Conservation (phyloP, 176 grass and related monocot species). For the Paspalum vaginatum region DNA sequence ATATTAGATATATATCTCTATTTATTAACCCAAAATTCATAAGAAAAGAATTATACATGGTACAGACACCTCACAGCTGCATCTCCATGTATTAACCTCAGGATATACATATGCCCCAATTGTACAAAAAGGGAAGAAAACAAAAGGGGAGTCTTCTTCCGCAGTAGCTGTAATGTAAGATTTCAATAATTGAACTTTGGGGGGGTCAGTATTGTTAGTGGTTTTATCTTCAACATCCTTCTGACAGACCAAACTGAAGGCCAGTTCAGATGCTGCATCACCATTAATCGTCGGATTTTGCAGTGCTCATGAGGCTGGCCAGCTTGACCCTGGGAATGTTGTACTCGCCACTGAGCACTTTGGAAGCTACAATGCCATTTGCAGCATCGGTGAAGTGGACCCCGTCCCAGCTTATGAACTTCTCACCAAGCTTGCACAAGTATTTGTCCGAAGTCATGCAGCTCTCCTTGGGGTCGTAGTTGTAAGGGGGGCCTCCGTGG, state of each 20-base stretch:
- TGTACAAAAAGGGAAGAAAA: constrained; percentile 16
- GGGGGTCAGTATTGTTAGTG: constrained; percentile 52
- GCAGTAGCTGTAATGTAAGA: neutral
- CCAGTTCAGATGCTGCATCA: neutral
- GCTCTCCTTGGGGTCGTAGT: constrained; percentile 53
- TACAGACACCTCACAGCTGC: neutral
- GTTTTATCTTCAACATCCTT: constrained; percentile 38
- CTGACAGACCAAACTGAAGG: constrained; percentile 19
- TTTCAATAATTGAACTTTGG: constrained; percentile 34
- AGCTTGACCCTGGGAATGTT: constrained; percentile 63
- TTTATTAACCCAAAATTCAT: constrained; percentile 54
- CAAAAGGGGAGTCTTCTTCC: neutral
- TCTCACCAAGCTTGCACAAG: constrained; percentile 62
- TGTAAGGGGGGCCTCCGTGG: constrained; percentile 83
- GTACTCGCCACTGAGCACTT: constrained; percentile 58
- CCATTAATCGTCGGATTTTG: constrained; percentile 43
- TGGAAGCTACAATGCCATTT: constrained; percentile 59
- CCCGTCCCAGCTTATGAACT: constrained; percentile 90
- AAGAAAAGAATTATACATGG: constrained; percentile 34
- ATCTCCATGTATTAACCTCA: constrained; percentile 34
- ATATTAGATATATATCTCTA: constrained; percentile 28
- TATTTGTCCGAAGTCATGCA: constrained; percentile 49
- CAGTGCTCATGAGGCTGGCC: constrained; percentile 45
- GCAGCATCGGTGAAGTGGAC: constrained; percentile 84
- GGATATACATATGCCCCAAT: constrained; percentile 44